Evolutionary conservation across 768 basidiomycete genomes (phyloP).

Genomic region (Naganishia onofrii): DNA sequence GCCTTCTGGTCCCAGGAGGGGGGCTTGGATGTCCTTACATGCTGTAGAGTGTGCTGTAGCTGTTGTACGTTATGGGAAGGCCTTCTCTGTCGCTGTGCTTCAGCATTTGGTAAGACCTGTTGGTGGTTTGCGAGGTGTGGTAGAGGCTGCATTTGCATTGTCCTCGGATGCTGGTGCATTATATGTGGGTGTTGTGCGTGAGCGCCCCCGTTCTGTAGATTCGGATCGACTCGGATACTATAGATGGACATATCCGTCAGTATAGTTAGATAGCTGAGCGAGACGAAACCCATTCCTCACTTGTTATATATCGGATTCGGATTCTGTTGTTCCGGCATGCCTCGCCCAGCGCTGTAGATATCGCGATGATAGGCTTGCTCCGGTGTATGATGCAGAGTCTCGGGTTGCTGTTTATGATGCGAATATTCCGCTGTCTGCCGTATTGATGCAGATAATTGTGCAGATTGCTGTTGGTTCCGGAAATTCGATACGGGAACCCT

Average conservation of each 20-base stretch:
- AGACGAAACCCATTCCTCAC: slow-evolving; percentile 2
- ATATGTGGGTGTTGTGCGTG: not conserved
- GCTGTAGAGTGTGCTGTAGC: not conserved
- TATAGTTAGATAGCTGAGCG: no score
- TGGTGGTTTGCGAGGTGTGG: not conserved
- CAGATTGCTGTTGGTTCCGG: slow-evolving; percentile 1
- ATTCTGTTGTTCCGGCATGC: not conserved
- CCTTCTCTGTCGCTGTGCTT: not conserved
- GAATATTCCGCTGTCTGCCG: not conserved
- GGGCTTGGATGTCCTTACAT: not conserved
- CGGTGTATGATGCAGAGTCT: not conserved
- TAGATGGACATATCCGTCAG: not conserved
- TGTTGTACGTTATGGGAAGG: not conserved
- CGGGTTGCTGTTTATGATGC: not conserved
- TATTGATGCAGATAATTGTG: not conserved
- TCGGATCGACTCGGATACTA: not conserved
- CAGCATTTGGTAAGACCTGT: not conserved
- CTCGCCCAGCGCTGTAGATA: not conserved
- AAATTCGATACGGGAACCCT: slow-evolving; percentile 1
- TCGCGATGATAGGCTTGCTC: not conserved
- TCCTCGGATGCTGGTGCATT: not conserved
- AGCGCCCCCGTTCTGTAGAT: not conserved
- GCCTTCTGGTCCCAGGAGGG: not conserved
- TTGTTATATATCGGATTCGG: not conserved
- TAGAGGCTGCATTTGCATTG: not conserved